Evolutionary conservation across 1,284 basidiomycete genomes (phyloP).

Genomic region (Sutorius eximius): DNA sequence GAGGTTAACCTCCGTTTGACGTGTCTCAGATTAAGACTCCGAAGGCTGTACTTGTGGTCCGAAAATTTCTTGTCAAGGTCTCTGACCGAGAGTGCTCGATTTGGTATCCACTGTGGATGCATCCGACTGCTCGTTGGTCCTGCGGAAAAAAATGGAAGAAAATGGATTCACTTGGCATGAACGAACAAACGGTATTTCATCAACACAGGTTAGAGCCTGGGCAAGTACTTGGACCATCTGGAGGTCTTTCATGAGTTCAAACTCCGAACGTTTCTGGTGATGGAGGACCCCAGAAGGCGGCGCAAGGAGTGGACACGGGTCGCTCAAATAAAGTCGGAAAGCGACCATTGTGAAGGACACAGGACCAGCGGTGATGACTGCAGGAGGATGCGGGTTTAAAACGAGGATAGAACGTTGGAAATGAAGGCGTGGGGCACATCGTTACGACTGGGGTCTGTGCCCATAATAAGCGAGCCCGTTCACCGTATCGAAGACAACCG

Average conservation of each 20-base stretch:
- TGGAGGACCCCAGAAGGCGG: slow-evolving; percentile 1
- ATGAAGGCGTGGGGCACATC: too few species aligned
- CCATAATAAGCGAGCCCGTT: not conserved
- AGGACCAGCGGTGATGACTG: not conserved
- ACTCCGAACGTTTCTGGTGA: not conserved
- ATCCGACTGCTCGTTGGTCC: not conserved
- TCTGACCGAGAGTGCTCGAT: not conserved
- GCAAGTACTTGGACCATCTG: too few species aligned
- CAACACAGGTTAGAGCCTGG: too few species aligned
- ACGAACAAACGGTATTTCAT: too few species aligned
- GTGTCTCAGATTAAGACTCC: not conserved
- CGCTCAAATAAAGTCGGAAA: not conserved
- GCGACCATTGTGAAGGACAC: too few species aligned
- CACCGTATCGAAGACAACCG: not conserved
- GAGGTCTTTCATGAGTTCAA: not conserved
- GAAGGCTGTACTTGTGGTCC: not conserved
- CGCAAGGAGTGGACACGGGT: not conserved
- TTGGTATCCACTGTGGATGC: not conserved
- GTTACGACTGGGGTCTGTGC: slow-evolving; percentile 4
- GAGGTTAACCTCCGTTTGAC: too few species aligned
- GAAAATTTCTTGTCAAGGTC: not conserved
- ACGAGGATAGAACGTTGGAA: not conserved
- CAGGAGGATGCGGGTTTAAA: too few species aligned
- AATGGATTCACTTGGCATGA: too few species aligned
- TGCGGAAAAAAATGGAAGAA: not conserved